Percentiles rank a stretch among this genome's conserved stretches.
phyloP scores from a whole-genome alignment of 2,329 filamentous ascomycete species.

The Dothideomycetes sp. region DNA sequence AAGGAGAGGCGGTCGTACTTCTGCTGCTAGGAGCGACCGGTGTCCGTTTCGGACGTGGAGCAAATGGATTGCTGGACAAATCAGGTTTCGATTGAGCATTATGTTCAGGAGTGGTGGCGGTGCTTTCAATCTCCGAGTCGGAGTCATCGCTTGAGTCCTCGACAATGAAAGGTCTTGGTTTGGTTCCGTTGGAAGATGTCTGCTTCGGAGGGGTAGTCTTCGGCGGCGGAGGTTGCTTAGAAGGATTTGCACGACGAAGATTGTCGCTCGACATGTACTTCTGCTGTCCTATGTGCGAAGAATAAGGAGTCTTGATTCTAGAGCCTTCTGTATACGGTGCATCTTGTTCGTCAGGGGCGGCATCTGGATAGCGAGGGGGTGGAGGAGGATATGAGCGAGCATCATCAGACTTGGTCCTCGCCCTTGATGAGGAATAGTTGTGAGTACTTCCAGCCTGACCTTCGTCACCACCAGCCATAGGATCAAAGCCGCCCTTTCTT shows the following conservation, averaged over 20 bases:
- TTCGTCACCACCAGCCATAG: slow-evolving; percentile 49
- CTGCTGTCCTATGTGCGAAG: slow-evolving; percentile 42
- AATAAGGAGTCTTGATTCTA: slow-evolving; percentile 44
- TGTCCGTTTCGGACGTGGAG: slow-evolving; percentile 18
- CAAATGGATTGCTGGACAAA: slow-evolving; percentile 9
- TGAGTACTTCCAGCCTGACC: slow-evolving; percentile 42
- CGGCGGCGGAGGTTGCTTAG: slow-evolving; percentile 21
- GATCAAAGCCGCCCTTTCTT: slow-evolving; percentile 47
- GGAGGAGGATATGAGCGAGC: slow-evolving; percentile 5
- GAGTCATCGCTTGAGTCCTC: slow-evolving; percentile 16
- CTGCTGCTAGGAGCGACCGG: slow-evolving; percentile 20
- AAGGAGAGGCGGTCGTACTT: slow-evolving; percentile 11
- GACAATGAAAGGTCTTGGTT: slow-evolving; percentile 13
- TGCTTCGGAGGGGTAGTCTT: slow-evolving; percentile 4
- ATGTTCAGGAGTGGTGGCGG: slow-evolving; percentile 8
- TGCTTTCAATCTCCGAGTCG: slow-evolving; percentile 8
- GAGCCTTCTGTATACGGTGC: slow-evolving; percentile 34
- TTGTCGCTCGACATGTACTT: slow-evolving; percentile 43
- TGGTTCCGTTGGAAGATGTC: slow-evolving; percentile 2
- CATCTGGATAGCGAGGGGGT: slow-evolving; percentile 4
- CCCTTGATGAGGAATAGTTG: slow-evolving; percentile 7
- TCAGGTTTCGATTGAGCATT: slow-evolving; percentile 8
- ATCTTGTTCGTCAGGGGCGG: slow-evolving; percentile 22
- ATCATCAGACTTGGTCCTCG: slow-evolving; percentile 6
- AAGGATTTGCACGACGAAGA: slow-evolving; percentile 42